These are phyloP conservation scores for Poterioochromonas sp. DNA, from an alignment of 352 stramenopile genomes.

Conservation along the genomic window DNA sequence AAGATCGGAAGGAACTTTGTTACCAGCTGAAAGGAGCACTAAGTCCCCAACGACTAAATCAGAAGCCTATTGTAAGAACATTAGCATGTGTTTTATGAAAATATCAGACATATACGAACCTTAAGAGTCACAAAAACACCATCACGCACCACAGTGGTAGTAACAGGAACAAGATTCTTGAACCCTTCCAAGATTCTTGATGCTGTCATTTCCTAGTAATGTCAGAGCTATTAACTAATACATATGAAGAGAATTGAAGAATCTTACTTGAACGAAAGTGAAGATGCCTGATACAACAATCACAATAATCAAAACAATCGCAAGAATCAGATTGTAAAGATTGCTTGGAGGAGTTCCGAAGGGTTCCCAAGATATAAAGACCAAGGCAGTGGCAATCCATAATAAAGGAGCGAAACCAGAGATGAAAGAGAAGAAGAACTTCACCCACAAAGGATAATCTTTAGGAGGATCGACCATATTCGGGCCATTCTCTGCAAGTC, in stretches of 20 bases:
- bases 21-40: not conserved
- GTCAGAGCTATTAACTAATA: not conserved
- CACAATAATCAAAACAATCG: conserved; percentile 57
- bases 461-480: conserved; percentile 46
- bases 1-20: not conserved
- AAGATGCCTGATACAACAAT: conserved; percentile 58
- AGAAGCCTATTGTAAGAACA: not conserved
- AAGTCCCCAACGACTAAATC: not conserved
- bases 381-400: conserved; percentile 51
- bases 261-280: conserved; percentile 57
- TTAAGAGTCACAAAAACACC: not conserved
- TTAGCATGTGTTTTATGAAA: not conserved
- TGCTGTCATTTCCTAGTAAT: not conserved
- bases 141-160: conserved; percentile 47
- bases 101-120: not conserved
- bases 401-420: conserved; percentile 58
- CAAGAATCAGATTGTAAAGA: conserved; percentile 56
- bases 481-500: conserved; percentile 38
- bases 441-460: conserved; percentile 48
- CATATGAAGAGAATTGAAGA: conserved; percentile 47
- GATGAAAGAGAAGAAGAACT: conserved; percentile 56
- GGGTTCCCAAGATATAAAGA: conserved; percentile 47
- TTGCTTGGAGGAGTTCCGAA: not conserved
- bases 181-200: conserved; percentile 52
- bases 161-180: conserved; percentile 51